Evolutionary conservation across 257 asterid genomes (phyloP).

Genomic region (Solanum corneliomulleri): DNA sequence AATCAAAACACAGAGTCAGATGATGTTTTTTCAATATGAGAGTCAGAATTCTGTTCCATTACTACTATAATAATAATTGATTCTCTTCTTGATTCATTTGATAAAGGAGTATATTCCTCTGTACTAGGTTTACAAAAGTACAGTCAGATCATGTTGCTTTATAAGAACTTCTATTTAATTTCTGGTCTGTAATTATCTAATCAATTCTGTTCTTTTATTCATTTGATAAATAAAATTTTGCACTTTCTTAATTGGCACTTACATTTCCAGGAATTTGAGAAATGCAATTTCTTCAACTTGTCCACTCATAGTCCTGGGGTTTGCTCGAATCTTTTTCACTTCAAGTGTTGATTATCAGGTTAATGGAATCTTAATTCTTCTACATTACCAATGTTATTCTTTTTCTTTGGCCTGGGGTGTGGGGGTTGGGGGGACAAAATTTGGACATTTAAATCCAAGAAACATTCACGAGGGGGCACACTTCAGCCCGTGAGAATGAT

Average conservation of each 20-base stretch:
- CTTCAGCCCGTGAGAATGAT: background rate
- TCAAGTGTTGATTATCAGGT: constrained; percentile 89
- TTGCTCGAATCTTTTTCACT: constrained; percentile 69
- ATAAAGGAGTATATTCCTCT: background rate
- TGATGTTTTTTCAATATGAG: background rate
- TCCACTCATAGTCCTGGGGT: constrained; percentile 78
- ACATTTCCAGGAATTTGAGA: constrained; percentile 41
- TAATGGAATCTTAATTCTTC: background rate
- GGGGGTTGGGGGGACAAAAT: background rate
- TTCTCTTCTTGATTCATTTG: background rate
- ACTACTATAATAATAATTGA: background rate
- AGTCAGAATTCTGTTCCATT: background rate
- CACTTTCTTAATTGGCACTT: background rate
- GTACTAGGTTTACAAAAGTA: background rate
- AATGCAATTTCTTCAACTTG: constrained; percentile 45
- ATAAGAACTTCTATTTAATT: background rate
- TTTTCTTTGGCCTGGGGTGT: background rate
- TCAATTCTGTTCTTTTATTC: background rate
- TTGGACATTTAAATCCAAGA: background rate
- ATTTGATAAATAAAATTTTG: background rate
- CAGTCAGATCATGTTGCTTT: background rate
- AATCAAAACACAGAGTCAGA: background rate
- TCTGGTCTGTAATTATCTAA: background rate
- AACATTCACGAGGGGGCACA: background rate
- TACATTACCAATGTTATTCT: background rate